phyloP scores from a whole-genome alignment of 257 asterid species.

The Plantago ovata region DNA sequence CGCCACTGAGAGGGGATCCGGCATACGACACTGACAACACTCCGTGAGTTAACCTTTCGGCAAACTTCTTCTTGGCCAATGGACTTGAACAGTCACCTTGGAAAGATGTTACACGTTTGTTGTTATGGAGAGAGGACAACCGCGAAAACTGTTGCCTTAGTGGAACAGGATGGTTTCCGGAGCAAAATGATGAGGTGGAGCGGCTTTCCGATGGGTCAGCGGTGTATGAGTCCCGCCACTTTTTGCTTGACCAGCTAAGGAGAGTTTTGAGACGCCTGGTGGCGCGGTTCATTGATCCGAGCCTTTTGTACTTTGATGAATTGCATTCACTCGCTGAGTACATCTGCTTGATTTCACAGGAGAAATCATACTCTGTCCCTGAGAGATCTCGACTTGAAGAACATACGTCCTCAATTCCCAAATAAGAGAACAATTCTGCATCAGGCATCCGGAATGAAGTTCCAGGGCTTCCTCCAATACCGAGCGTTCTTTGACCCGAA shows the following conservation, averaged over 20 bases:
- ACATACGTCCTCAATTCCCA: slow-evolving; percentile 43
- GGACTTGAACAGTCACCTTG: slow-evolving; percentile 46
- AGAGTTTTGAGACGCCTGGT: slow-evolving; percentile 49
- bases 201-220: slow-evolving; percentile 29
- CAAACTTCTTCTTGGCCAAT: slow-evolving; percentile 50
- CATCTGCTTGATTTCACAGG: slow-evolving; percentile 46
- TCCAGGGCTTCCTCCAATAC: slow-evolving; percentile 74
- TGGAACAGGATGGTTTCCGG: slow-evolving; percentile 46
- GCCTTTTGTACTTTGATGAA: slow-evolving; percentile 31
- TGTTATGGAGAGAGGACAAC: slow-evolving; percentile 42
- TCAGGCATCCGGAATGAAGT: slow-evolving; percentile 75
- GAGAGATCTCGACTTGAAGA: slow-evolving; percentile 33
- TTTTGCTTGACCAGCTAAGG: slow-evolving; percentile 42
- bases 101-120: slow-evolving; percentile 38
- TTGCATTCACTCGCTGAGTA: slow-evolving; percentile 23
- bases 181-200: slow-evolving; percentile 32
- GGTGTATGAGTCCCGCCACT: slow-evolving; percentile 19
- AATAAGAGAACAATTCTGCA: slow-evolving; percentile 54
- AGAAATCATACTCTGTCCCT: slow-evolving; percentile 38
- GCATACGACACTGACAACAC: slow-evolving; percentile 45
- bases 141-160: slow-evolving; percentile 60
- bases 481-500: slow-evolving; percentile 55
- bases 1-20: slow-evolving; percentile 48
- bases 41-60: slow-evolving; percentile 52
- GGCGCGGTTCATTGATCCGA: slow-evolving; percentile 33